These are phyloP conservation scores for Podospora anserina DNA, from an alignment of 495 filamentous ascomycete genomes.

Conservation along the genomic window DNA sequence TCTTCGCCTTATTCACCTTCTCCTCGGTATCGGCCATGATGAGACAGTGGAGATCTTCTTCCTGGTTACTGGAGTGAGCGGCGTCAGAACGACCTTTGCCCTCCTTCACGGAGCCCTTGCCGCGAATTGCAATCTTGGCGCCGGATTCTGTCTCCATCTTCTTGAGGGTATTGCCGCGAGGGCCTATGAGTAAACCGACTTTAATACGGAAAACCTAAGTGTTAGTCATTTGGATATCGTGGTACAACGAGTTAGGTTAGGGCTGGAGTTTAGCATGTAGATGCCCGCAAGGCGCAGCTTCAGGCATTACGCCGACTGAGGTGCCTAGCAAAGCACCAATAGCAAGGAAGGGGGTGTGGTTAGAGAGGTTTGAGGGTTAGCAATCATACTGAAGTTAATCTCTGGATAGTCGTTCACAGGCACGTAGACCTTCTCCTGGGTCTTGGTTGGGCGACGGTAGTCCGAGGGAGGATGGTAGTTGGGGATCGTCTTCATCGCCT, in stretches of 20 bases:
- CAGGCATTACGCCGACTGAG: constrained; percentile 26
- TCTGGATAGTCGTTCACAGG: constrained; percentile 99
- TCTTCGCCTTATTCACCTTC: constrained; percentile 97
- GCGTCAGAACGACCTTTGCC: constrained; percentile 98
- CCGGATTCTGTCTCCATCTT: constrained; percentile 98
- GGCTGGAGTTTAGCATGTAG: constrained; percentile 38
- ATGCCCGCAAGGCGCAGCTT: constrained; percentile 32
- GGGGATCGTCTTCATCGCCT: constrained; percentile 96
- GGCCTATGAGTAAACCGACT: constrained; percentile 99
- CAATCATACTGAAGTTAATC: constrained; percentile 99
- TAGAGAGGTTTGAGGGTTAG: constrained; percentile 91
- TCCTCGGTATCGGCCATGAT: constrained; percentile 99
- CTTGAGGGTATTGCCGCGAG: constrained; percentile 98
- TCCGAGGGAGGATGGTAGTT: constrained; percentile 97
- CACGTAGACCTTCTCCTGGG: constrained; percentile 99
- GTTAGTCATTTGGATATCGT: constrained; percentile 70
- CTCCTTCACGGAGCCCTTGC: constrained; percentile 99
- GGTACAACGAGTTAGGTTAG: constrained; percentile 34
- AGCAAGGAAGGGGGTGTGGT: constrained; percentile 48
- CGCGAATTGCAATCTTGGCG: constrained; percentile 98
- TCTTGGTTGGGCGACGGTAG: constrained; percentile 97
- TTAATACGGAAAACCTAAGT: constrained; percentile 79
- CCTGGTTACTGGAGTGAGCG: constrained; percentile 98
- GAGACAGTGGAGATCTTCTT: constrained; percentile 97
- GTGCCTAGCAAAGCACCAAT: constrained; percentile 37